Base-by-base conservation (phyloP, 768 basidiomycete species). In the Kondoa malvinella region DNA sequence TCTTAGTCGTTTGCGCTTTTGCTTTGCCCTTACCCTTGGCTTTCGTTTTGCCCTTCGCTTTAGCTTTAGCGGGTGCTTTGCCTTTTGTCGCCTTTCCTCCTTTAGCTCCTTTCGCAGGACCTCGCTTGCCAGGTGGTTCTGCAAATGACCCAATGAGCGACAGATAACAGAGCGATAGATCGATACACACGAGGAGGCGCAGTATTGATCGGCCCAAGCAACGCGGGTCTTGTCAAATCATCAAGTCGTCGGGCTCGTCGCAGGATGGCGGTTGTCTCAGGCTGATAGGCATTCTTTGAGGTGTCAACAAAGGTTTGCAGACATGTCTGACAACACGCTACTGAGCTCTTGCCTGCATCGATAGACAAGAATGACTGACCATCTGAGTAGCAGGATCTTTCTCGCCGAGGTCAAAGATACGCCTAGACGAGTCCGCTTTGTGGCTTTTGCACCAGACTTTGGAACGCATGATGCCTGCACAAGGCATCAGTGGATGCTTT, bases 221-320 rank as follows among this genome's bases (percentile, higher is more conserved):
- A 34, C 21, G 67, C 71, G 4, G 71, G 68, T 31, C 50, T n/a
- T 56, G 71, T 25, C 30, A 69, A 2, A 16, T 8, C 2, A 74
- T 96, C 94, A 25, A 96, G 80, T 21, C 90, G 84, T 21, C 84
- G 83, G 4, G 92, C 92, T 77, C 92, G 92, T 64, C 94, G 87
- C 29, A 95, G 82, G 3, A 92, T 81, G 1, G 85, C 87, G 75
- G 94, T 90, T 1, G 89, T 85, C 72, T 87, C 85, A 26, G 73
- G 79, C 1, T 85, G 78, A 0, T 81, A 80, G 4, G 86, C 63
- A 1, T 66, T 85, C 73, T 97, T 97, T 80, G 91, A 92, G 14
- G 83, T 81, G 69, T 83, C 83, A 65, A 86, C 86, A 76, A 88
- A 97, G 15, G 88, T 84, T 78, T 95, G 90, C 25, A 96, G 81